Base-by-base conservation (phyloP, 192 early-diverging fungal genomes). In the Coemansia erecta region DNA sequence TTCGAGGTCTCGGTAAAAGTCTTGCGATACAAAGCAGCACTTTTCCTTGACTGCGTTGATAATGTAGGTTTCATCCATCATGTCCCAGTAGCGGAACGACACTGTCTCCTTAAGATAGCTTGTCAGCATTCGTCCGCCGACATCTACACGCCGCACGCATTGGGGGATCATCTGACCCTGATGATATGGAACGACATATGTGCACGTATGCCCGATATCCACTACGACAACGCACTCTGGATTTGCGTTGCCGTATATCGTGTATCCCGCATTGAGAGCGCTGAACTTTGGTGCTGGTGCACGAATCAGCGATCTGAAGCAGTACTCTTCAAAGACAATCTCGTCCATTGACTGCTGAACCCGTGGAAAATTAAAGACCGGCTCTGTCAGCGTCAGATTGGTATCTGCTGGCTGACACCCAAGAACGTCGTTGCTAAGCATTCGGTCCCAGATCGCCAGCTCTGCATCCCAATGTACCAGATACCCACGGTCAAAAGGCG, bases 61-160 rank as follows among this genome's bases (percentile, higher is more conserved):
- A n/a, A 94, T 77, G 53, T 83, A 88, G 0, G 91, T 90, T 68
- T 94, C 91, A 51, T 94, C 91, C 91, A 92, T 94, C 93, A 94
- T 94, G 60, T 94, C 87, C 85, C 89, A 94, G 59, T 91, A 85
- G 80, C 92, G 79, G 60, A 94, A 94, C n/a, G 93, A 93, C 19
- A 94, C 87, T n/a, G 86, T 83, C 58, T 94, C 93, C 60, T 94
- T 94, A 12, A 94, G 69, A 50, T 92, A 89, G 63, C 88, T 94
- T 9, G 93, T 94, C 57, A 94, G 67, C 42, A 94, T 69, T 42
- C 91, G 93, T 4, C 93, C 93, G 31, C 91, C 93, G 11, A 94
- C 85, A 48, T 92, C 88, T 37, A 94, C 86, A 19, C 90, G 77
- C 19, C 82, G 70, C 22, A 93, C 83, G 10, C 79, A 88, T 10